Percentiles rank a stretch among this genome's conserved stretches.
These are phyloP conservation scores for Metrosideros polymorpha DNA, from an alignment of 441 rosid genomes.

Conservation along the genomic window DNA sequence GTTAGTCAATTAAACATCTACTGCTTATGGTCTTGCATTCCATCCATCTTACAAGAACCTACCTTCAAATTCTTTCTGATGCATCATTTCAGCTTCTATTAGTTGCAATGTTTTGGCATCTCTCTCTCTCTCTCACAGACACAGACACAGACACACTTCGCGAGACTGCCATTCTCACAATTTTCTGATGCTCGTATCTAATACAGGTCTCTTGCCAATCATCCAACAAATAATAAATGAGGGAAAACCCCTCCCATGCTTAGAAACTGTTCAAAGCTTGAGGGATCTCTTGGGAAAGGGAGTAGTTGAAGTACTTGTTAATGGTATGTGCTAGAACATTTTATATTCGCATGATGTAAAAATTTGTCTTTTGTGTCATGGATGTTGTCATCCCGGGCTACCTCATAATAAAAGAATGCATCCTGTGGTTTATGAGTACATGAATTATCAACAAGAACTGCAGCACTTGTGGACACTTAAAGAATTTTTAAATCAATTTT, in stretches of 20 bases:
- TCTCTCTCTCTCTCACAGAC: background rate
- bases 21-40: background rate
- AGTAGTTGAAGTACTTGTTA: conserved; percentile 54
- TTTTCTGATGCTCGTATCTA: background rate
- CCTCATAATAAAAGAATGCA: background rate
- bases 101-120: background rate
- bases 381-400: background rate
- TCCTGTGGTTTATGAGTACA: background rate
- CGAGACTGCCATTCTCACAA: background rate
- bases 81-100: background rate
- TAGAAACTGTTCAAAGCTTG: conserved; percentile 30
- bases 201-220: conserved; percentile 84
- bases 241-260: conserved; percentile 49
- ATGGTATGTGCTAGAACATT: conserved; percentile 32
- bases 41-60: background rate
- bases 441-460: background rate
- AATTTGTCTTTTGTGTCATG: background rate
- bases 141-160: background rate
- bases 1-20: conserved; percentile 21
- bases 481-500: background rate
- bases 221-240: conserved; percentile 53
- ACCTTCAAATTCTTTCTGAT: background rate
- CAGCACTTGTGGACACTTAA: background rate
- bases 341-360: background rate
- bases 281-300: conserved; percentile 29